Percentiles rank a stretch among this genome's conserved stretches.
Evolutionary conservation across 495 filamentous ascomycete species (phyloP).

Genomic region (Lineolata rhizophorae): DNA sequence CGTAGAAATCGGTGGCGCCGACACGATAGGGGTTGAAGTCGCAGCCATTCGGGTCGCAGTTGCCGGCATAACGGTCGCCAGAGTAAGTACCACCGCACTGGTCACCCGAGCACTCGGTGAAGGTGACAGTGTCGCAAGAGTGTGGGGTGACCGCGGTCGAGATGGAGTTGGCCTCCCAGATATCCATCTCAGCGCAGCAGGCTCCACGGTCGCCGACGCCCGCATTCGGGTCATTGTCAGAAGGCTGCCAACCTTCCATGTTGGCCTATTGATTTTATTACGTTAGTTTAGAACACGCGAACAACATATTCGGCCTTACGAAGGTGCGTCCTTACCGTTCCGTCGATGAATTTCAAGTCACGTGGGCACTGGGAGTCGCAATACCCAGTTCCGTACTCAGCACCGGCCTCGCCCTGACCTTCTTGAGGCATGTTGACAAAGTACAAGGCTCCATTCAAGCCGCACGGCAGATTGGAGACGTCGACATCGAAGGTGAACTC

Average conservation of each 20-base stretch:
- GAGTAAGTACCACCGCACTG: constrained; percentile 6
- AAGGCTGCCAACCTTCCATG: constrained; percentile 20
- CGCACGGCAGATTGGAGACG: constrained; percentile 35
- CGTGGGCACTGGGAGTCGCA: constrained; percentile 44
- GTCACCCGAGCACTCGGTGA: constrained; percentile 8
- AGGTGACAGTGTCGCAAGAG: constrained; percentile 9
- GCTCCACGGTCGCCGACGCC: constrained; percentile 12
- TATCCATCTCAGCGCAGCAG: constrained; percentile 12
- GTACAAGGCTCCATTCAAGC: constrained; percentile 47
- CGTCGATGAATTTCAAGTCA: constrained; percentile 27
- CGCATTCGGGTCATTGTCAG: constrained; percentile 1
- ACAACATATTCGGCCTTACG: neutral
- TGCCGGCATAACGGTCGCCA: constrained; percentile 17
- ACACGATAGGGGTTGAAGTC: constrained; percentile 39
- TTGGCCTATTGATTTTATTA: constrained; percentile 16
- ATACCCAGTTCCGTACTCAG: constrained; percentile 45
- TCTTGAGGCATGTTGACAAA: constrained; percentile 37
- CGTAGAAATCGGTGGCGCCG: constrained; percentile 33
- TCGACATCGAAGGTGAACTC: constrained; percentile 48
- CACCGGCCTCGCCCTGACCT: constrained; percentile 35
- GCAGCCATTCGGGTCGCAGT: constrained; percentile 46
- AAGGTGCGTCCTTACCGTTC: constrained; percentile 21
- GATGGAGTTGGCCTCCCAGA: constrained; percentile 12
- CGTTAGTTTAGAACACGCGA: no score
- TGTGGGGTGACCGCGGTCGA: constrained; percentile 17